Evolutionary conservation across 495 filamentous ascomycete species (phyloP), one percentile per base, ranked within the genome.

Genomic region (Tuber microsphaerosporum): DNA sequence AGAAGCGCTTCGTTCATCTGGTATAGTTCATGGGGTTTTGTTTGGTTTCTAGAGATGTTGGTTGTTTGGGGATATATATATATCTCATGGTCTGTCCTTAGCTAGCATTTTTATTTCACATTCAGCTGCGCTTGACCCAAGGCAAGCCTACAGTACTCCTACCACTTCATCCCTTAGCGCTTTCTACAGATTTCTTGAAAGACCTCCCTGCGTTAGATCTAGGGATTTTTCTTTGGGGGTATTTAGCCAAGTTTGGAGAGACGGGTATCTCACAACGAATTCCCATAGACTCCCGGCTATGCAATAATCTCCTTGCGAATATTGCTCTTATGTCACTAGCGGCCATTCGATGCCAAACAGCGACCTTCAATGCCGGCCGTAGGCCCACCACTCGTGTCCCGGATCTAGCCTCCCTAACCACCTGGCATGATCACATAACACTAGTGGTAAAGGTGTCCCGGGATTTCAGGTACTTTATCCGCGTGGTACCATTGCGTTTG

Each of bases 191-290:
- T 0, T 48, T 56, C 48, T 3, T 9, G 8, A n/a, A 56, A 22
- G 20, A 22, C 22, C 8, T 12, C n/a, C 2, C 0, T 7, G 0
- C 6, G 22, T 12, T 0, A 56, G 0, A 56, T n/a, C 9, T 0
- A 56, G 20, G 48, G 48, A 12, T 56, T 12, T 9, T 56, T 2
- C 48, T n/a, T 56, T 56, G 9, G 20, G 22, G 12, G n/a, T 8
- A 3, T 8, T 12, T n/a, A 20, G 2, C 22, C 48, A 56, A n/a
- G 9, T n/a, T 56, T 22, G 9, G 22, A 26, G 51, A 61, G 51
- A 19, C 20, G 20, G 26, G 51, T 12, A 5, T 61, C 51, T 14
- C 51, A 26, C 51, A 31, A 26, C 10, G 14, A 9, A 61, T 61
- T 61, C 51, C n/a, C 14, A 61, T 26, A 31, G 2, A 26, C 5